Conservation (phyloP, 345 rosid genomes). For the Salix udensis region DNA sequence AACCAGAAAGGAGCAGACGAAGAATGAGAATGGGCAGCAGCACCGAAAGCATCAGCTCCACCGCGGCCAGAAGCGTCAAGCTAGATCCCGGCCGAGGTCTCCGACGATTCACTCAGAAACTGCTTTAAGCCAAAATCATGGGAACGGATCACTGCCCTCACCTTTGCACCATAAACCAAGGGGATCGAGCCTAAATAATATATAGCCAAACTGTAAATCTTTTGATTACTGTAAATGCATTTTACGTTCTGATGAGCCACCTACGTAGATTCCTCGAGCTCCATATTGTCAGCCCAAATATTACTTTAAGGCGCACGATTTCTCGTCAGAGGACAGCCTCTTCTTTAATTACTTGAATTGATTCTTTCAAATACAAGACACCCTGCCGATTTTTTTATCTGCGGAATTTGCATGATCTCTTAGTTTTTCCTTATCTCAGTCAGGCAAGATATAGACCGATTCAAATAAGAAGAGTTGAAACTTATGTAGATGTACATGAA, state of each 20-base stretch:
- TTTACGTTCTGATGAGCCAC: not conserved
- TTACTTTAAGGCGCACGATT: not conserved
- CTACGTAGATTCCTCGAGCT: not conserved
- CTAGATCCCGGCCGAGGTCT: conserved; percentile 29
- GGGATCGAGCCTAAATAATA: conserved; percentile 1
- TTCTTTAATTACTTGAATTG: not conserved
- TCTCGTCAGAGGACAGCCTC: not conserved
- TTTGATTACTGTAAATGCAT: not conserved
- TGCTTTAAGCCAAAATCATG: conserved; percentile 21
- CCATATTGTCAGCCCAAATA: not conserved
- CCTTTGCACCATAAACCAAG: conserved; percentile 30
- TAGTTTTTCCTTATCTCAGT: not conserved
- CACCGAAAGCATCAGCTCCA: conserved; percentile 33
- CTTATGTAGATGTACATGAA: no score
- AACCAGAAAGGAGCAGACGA: conserved; percentile 22
- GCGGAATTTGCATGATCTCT: no score
- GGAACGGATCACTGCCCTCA: conserved; percentile 33
- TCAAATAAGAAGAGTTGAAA: not conserved
- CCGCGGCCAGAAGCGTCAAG: conserved; percentile 15
- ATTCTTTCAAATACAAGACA: conserved; percentile 18
- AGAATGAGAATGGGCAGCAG: conserved; percentile 33
- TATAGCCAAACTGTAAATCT: conserved; percentile 8
- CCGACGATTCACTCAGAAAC: conserved; percentile 25
- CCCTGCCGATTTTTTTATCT: not conserved
- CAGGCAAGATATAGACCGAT: no score